These are phyloP conservation scores for Komagataella phaffii DNA, from an alignment of 805 yeast species.

Conservation along the genomic window DNA sequence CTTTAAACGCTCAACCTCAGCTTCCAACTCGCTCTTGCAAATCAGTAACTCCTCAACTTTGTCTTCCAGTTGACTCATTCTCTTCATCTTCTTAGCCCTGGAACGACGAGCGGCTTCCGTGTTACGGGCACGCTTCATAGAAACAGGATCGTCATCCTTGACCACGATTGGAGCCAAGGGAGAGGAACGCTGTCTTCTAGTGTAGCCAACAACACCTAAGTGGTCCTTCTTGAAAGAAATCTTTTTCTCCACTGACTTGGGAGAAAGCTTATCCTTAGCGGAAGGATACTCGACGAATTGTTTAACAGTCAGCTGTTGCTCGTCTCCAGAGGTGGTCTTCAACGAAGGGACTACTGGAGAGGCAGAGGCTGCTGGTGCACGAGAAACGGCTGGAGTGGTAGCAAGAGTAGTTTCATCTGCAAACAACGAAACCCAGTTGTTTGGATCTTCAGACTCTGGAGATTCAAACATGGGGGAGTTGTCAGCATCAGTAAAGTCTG, in stretches of 20 bases:
- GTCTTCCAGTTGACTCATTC: constrained; percentile 72
- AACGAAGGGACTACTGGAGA: not conserved
- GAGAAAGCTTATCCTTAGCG: not conserved
- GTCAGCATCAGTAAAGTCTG: constrained; percentile 12
- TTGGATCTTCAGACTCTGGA: constrained; percentile 19
- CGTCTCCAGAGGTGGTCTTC: not conserved
- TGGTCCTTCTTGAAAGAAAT: constrained; percentile 29
- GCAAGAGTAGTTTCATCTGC: constrained; percentile 17
- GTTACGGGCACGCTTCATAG: constrained; percentile 86
- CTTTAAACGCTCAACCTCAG: constrained; percentile 34
- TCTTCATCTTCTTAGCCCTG: constrained; percentile 82
- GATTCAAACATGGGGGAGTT: constrained; percentile 56
- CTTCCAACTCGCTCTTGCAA: constrained; percentile 45
- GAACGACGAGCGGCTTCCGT: constrained; percentile 97
- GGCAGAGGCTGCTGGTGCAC: not conserved
- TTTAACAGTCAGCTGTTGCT: not conserved
- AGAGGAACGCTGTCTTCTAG: constrained; percentile 59
- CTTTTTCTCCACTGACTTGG: constrained; percentile 6
- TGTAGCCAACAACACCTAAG: constrained; percentile 64
- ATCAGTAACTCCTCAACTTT: constrained; percentile 53
- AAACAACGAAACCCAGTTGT: constrained; percentile 53
- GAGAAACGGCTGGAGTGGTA: not conserved
- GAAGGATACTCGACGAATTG: not conserved
- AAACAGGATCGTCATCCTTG: constrained; percentile 47
- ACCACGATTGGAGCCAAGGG: constrained; percentile 64